Percentiles rank a stretch among this genome's conserved stretches.
Conservation (phyloP, 805 yeast species). For the Candida xiaguanensis region DNA sequence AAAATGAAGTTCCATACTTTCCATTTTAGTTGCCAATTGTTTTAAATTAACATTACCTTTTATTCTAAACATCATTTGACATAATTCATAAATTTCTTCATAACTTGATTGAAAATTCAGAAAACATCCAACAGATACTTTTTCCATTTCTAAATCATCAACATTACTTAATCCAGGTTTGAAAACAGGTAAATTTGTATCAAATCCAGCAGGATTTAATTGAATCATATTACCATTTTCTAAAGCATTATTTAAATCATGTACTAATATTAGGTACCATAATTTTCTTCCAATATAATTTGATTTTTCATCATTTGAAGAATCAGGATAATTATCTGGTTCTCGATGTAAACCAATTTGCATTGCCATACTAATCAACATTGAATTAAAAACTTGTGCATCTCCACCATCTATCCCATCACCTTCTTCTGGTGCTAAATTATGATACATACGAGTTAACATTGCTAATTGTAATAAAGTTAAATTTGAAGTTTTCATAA, state of each 20-base stretch:
- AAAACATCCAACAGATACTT: conserved; percentile 25
- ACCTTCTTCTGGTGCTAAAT: conserved; percentile 51
- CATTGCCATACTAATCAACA: conserved; percentile 63
- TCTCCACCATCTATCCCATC: conserved; percentile 58
- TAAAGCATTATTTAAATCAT: conserved; percentile 32
- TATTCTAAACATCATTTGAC: conserved; percentile 19
- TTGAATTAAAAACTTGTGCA: conserved; percentile 51
- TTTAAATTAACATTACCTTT: conserved; percentile 16
- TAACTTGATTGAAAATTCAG: conserved; percentile 24
- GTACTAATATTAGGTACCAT: conserved; percentile 43
- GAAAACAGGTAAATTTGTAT: conserved; percentile 26
- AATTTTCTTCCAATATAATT: conserved; percentile 54
- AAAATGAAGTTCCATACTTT: conserved; percentile 34
- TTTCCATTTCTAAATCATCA: conserved; percentile 36
- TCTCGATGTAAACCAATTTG: conserved; percentile 68
- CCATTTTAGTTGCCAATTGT: conserved; percentile 21
- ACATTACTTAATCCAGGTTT: conserved; percentile 34
- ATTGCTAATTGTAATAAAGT: conserved; percentile 53
- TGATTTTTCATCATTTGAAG: conserved; percentile 20
- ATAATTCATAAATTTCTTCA: conserved; percentile 22
- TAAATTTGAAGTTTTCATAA: conserved; percentile 39
- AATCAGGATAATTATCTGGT: conserved; percentile 40
- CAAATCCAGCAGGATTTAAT: conserved; percentile 26
- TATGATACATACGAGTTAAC: conserved; percentile 47
- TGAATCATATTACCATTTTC: conserved; percentile 28